A percentile compares a stretch with the other conserved stretches of the same genome.
Evolutionary conservation across 495 filamentous ascomycete species (phyloP).

Genomic region (Aspergillus carlsbadensis): DNA sequence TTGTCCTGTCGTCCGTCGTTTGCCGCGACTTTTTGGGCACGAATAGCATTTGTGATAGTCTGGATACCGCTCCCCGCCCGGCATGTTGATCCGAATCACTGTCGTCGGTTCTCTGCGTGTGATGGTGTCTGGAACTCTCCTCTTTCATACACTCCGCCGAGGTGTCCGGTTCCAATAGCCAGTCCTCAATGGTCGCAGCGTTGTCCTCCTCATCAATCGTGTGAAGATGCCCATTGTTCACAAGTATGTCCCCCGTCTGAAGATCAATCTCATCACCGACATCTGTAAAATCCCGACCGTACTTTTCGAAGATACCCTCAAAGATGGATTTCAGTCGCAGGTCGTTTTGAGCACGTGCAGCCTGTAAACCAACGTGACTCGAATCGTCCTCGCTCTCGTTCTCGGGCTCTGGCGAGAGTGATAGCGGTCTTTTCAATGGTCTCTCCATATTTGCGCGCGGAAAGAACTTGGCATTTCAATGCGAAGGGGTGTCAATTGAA

Average conservation of each 20-base stretch:
- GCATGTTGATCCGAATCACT: background rate
- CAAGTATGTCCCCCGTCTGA: slow-evolving; percentile 71
- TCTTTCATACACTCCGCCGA: background rate
- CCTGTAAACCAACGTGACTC: slow-evolving; percentile 47
- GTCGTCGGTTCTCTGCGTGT: slow-evolving; percentile 1
- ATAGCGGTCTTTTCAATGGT: slow-evolving; percentile 57
- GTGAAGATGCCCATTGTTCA: slow-evolving; percentile 81
- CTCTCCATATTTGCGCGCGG: slow-evolving; percentile 49
- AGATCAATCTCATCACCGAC: slow-evolving; percentile 82
- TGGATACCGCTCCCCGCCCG: background rate
- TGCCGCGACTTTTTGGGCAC: background rate
- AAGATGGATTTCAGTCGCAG: slow-evolving; percentile 73
- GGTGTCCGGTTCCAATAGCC: slow-evolving; percentile 13
- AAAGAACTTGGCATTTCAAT: background rate
- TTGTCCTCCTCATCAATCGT: slow-evolving; percentile 55
- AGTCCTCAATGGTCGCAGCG: slow-evolving; percentile 28
- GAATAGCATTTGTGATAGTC: slow-evolving; percentile 11
- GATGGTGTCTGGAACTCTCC: background rate
- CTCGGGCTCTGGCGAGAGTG: slow-evolving; percentile 42
- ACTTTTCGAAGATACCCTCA: slow-evolving; percentile 86
- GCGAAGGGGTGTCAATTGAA: background rate
- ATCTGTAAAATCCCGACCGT: slow-evolving; percentile 75
- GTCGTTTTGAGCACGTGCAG: slow-evolving; percentile 59
- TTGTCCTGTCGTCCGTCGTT: slow-evolving; percentile 6
- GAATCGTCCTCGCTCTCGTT: slow-evolving; percentile 42